Evolutionary conservation across 257 asterid species (phyloP).

Genomic region (Petunia secreta): DNA sequence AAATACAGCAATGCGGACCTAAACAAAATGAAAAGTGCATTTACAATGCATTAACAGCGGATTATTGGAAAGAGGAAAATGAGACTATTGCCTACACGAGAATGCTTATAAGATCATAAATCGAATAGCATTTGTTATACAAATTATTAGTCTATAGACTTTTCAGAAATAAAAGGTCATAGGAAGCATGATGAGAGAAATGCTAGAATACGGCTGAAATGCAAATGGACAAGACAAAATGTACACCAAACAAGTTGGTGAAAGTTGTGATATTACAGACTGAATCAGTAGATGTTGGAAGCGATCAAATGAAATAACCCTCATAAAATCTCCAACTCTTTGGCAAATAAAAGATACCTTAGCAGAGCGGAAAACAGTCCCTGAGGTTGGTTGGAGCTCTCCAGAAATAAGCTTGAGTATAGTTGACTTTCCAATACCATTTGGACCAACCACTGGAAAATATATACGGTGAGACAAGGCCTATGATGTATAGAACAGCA

Average conservation of each 20-base stretch:
- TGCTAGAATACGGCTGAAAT: neutral
- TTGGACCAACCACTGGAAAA: constrained; percentile 96
- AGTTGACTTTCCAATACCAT: constrained; percentile 97
- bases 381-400: constrained; percentile 97
- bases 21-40: constrained; percentile 27
- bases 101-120: constrained; percentile 6
- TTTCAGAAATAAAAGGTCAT: neutral
- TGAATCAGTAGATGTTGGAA: neutral
- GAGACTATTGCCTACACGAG: neutral
- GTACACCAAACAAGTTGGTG: neutral
- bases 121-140: constrained; percentile 5
- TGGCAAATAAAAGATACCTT: constrained; percentile 58
- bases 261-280: neutral
- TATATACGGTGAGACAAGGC: constrained; percentile 18
- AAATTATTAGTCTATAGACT: constrained; percentile 9
- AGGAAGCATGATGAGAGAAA: neutral
- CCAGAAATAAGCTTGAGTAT: constrained; percentile 93
- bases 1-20: constrained; percentile 97
- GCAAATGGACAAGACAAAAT: constrained; percentile 1
- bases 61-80: constrained; percentile 7
- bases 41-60: constrained; percentile 12
- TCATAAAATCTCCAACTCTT: neutral
- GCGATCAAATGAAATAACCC: neutral
- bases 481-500: neutral
- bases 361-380: constrained; percentile 97